Evolutionary conservation across 805 yeast genomes (phyloP).

Genomic region (Wickerhamiella parazyma): DNA sequence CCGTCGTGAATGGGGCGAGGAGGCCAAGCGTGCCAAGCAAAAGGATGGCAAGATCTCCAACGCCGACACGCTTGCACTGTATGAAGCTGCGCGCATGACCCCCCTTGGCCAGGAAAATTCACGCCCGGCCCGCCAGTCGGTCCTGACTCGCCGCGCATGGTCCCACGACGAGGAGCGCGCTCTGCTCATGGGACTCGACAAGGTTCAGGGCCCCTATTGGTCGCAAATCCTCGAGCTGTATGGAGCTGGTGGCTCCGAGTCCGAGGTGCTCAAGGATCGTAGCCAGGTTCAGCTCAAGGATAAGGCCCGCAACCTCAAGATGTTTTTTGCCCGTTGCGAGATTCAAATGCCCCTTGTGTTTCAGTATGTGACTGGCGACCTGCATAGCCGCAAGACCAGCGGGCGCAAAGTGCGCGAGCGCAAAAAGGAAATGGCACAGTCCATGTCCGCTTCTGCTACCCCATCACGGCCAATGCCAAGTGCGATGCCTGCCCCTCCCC

Average conservation of each 20-base stretch:
- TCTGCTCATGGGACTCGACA: conserved; percentile 60
- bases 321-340: conserved; percentile 65
- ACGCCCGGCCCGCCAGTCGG: conserved; percentile 14
- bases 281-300: conserved; percentile 89
- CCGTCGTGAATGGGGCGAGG: conserved; percentile 12
- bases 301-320: conserved; percentile 91
- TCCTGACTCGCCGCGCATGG: conserved; percentile 56
- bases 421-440: neutral
- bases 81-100: conserved; percentile 19
- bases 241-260: conserved; percentile 84
- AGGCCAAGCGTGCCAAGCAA: conserved; percentile 10
- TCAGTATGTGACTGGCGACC: conserved; percentile 74
- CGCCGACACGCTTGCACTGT: conserved; percentile 19
- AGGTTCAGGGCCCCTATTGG: conserved; percentile 83
- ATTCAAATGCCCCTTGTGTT: conserved; percentile 69
- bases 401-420: conserved; percentile 12
- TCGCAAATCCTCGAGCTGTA: conserved; percentile 75
- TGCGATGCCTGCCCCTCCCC: neutral
- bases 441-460: neutral
- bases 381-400: conserved; percentile 18
- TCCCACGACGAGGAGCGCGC: conserved; percentile 80
- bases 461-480: neutral
- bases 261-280: conserved; percentile 74
- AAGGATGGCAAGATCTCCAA: conserved; percentile 11
- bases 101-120: conserved; percentile 18